phyloP scores from a whole-genome alignment of 2,329 filamentous ascomycete genomes.

The Hymenoscyphus linearis region DNA sequence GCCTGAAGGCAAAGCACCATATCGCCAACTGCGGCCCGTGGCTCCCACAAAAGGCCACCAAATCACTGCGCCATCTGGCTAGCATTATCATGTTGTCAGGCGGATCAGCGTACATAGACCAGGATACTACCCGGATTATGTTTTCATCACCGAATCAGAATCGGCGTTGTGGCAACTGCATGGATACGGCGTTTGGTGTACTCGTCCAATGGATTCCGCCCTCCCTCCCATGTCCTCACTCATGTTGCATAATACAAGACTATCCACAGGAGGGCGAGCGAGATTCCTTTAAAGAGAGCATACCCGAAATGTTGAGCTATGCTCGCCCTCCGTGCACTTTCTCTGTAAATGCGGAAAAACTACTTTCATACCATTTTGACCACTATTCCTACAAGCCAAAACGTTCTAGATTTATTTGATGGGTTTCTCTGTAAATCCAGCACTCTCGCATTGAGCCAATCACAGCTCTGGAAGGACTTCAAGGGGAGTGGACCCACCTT shows the following conservation, averaged over 20 bases:
- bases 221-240: background rate
- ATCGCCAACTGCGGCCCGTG: background rate
- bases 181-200: background rate
- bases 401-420: background rate
- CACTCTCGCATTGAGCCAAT: background rate
- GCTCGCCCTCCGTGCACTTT: slow-evolving; percentile 3
- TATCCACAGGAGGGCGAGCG: slow-evolving; percentile 1
- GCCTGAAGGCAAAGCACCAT: background rate
- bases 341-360: background rate
- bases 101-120: slow-evolving; percentile 2
- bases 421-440: background rate
- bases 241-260: slow-evolving; percentile 2
- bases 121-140: background rate
- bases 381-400: background rate
- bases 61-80: background rate
- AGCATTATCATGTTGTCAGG: slow-evolving; percentile 1
- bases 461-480: background rate
- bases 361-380: background rate
- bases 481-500: background rate
- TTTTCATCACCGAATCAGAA: background rate
- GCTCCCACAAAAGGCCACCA: background rate
- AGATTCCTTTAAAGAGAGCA: background rate
- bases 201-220: background rate
- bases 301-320: background rate
- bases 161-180: background rate